These are phyloP conservation scores for Chlamydomonas schloesseri DNA, from an alignment of 139 green algal species.

Conservation along the genomic window DNA sequence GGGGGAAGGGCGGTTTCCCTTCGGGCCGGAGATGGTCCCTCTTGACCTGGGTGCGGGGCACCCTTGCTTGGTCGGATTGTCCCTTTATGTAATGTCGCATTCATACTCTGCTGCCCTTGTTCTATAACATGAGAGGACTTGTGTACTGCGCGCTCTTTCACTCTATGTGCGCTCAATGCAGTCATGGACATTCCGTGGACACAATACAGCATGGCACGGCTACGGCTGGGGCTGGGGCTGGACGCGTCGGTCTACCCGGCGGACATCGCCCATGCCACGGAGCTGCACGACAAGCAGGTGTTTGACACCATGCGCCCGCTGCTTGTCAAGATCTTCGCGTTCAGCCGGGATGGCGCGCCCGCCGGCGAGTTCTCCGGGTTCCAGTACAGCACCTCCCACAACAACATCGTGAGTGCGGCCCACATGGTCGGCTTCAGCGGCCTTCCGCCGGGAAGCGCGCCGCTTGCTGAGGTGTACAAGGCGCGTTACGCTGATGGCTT, in stretches of 20 bases:
- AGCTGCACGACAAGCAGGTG: not conserved
- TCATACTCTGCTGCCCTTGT: too few relatives aligned
- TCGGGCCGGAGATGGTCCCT: too few relatives aligned
- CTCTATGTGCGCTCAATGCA: too few relatives aligned
- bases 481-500: conserved; percentile 4
- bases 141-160: too few relatives aligned
- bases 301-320: conserved; percentile 6
- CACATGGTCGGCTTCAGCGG: conserved; percentile 2
- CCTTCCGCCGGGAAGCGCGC: not conserved
- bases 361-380: conserved; percentile 22
- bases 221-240: not conserved
- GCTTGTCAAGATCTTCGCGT: conserved; percentile 12
- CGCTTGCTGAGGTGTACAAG: not conserved
- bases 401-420: not conserved
- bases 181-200: conserved; percentile 4
- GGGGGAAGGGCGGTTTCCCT: too few relatives aligned
- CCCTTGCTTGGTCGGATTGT: too few relatives aligned
- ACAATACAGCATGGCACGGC: not conserved
- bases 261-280: not conserved
- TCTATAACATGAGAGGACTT: too few relatives aligned
- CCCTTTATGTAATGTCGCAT: too few relatives aligned
- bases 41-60: too few relatives aligned
- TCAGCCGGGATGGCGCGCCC: not conserved
- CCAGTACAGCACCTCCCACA: not conserved
- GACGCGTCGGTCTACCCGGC: not conserved